Evolutionary conservation across 2,329 filamentous ascomycete species (phyloP).

Genomic region (Setomelanomma holmii): DNA sequence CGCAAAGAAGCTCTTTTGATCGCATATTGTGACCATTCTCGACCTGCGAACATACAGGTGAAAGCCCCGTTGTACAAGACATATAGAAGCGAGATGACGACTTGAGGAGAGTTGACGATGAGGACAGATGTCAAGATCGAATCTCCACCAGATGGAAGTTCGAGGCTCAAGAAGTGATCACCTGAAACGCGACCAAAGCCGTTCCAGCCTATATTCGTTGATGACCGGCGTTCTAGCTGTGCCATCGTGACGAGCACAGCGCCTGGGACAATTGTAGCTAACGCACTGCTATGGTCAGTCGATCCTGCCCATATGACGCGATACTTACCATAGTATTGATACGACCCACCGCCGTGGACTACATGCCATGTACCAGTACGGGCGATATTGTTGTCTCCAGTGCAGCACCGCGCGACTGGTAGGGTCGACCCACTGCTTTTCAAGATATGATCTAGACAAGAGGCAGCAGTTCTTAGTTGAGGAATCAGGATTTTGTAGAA

Average conservation of each 20-base stretch:
- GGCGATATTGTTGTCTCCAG: constrained; percentile 1
- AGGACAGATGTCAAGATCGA: constrained; percentile 32
- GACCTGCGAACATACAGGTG: constrained; percentile 55
- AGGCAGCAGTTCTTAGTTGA: constrained; percentile 20
- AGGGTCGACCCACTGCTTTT: constrained; percentile 1
- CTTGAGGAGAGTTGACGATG: constrained; percentile 57
- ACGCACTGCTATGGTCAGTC: not conserved
- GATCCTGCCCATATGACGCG: not conserved
- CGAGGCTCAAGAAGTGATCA: not conserved
- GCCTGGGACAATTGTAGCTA: not conserved
- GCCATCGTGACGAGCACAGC: not conserved
- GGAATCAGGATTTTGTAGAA: constrained; percentile 25
- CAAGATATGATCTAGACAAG: constrained; percentile 3
- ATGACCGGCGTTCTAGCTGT: not conserved
- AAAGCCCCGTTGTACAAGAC: constrained; percentile 55
- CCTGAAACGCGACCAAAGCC: not conserved
- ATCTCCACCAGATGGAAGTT: not conserved
- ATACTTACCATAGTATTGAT: constrained; percentile 7
- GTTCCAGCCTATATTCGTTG: not conserved
- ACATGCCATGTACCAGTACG: constrained; percentile 7
- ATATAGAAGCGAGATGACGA: constrained; percentile 56
- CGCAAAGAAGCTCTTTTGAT: not conserved
- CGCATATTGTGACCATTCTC: constrained; percentile 55
- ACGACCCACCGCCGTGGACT: constrained; percentile 12
- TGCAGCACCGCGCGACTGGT: not conserved